Conservation (phyloP, 2,329 filamentous ascomycete species). For the Sporothrix globosa region DNA sequence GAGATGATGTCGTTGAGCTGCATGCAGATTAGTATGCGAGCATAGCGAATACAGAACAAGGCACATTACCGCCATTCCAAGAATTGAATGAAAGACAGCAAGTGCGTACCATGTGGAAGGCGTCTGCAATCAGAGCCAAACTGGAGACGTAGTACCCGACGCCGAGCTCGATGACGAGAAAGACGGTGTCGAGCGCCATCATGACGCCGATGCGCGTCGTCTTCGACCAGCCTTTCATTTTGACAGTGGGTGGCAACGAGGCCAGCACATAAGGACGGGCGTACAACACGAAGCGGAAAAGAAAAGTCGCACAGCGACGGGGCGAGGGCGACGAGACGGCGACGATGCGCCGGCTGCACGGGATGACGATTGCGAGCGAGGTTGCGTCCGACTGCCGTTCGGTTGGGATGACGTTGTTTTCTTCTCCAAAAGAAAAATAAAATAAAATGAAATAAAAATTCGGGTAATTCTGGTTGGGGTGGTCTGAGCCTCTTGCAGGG, state of each 20-base stretch:
- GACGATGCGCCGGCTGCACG: conserved; percentile 13
- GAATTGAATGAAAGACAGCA: too few relatives aligned
- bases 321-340: not conserved
- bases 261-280: not conserved
- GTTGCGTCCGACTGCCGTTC: not conserved
- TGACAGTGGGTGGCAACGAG: conserved; percentile 7
- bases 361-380: conserved; percentile 10
- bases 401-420: conserved; percentile 12
- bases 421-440: not conserved
- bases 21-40: conserved; percentile 2
- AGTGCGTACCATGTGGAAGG: conserved; percentile 87
- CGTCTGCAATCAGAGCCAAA: conserved; percentile 90
- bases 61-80: conserved; percentile 1
- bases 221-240: conserved; percentile 75
- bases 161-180: conserved; percentile 88
- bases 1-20: conserved; percentile 97
- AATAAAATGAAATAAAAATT: not conserved
- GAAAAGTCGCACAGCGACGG: not conserved
- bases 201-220: conserved; percentile 89
- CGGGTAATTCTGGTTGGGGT: not conserved
- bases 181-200: conserved; percentile 83
- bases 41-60: not conserved
- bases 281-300: not conserved
- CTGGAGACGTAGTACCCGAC: conserved; percentile 87
- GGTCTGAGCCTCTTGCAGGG: conserved; percentile 1